Evolutionary conservation across 2,329 filamentous ascomycete species (phyloP).

Genomic region (Fusarium agapanthi): DNA sequence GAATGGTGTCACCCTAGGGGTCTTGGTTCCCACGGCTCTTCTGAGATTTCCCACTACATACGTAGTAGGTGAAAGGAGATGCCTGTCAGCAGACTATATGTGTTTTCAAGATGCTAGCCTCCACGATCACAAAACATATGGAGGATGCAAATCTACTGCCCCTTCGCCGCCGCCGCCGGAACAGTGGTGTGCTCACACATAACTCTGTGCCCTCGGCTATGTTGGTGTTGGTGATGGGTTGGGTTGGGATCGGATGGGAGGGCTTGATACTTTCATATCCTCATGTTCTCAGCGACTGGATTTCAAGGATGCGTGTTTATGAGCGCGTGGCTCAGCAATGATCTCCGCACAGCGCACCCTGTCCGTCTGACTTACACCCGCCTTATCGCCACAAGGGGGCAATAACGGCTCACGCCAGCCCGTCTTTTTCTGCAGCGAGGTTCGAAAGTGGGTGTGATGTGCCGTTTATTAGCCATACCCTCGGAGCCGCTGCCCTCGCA

Average conservation of each 20-base stretch:
- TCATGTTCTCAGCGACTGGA: slow-evolving; percentile 4
- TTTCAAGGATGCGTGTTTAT: slow-evolving; percentile 26
- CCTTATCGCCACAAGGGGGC: slow-evolving; percentile 34
- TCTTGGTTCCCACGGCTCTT: not conserved
- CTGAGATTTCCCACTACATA: not conserved
- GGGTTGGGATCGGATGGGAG: slow-evolving; percentile 2
- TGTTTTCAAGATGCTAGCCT: slow-evolving; percentile 20
- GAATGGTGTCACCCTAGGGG: slow-evolving; percentile 31
- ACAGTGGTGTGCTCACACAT: not conserved
- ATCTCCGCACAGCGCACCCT: slow-evolving; percentile 30
- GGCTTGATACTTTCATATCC: slow-evolving; percentile 32
- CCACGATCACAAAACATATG: not conserved
- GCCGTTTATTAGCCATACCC: slow-evolving; percentile 11
- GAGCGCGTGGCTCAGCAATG: slow-evolving; percentile 35
- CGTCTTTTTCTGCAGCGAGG: slow-evolving; percentile 28
- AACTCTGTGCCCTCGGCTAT: slow-evolving; percentile 3
- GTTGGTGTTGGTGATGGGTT: not conserved
- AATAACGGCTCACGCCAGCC: slow-evolving; percentile 32
- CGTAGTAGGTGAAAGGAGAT: not conserved
- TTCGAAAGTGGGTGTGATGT: slow-evolving; percentile 34
- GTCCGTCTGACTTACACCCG: slow-evolving; percentile 32
- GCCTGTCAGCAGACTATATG: slow-evolving; percentile 19
- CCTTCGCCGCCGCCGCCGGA: not conserved
- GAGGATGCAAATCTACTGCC: not conserved
- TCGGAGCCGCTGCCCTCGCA: slow-evolving; percentile 1